Conservation (phyloP, 331 rosid genomes). For the Rhamnella rubrinervis region DNA sequence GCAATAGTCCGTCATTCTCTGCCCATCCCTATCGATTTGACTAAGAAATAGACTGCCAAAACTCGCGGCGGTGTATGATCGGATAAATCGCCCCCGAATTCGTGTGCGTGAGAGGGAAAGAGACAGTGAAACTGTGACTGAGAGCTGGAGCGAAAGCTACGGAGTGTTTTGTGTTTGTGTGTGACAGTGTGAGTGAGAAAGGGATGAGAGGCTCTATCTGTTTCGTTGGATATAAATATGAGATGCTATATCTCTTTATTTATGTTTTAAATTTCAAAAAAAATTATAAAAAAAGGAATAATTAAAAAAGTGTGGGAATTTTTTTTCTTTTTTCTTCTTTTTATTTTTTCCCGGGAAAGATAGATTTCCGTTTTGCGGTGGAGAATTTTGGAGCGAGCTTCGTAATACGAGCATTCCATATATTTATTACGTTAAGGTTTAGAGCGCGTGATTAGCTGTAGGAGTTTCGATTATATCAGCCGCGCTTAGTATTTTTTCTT, state of each 20-base stretch:
- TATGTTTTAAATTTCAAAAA: background rate
- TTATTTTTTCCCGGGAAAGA: background rate
- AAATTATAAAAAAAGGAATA: background rate
- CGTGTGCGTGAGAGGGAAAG: background rate
- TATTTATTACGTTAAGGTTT: conserved; percentile 10
- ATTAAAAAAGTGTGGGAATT: background rate
- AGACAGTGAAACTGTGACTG: conserved; percentile 10
- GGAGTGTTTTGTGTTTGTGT: conserved; percentile 12
- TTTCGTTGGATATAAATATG: conserved; percentile 63
- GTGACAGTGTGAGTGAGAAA: conserved; percentile 8
- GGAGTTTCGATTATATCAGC: background rate
- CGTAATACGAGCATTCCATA: background rate
- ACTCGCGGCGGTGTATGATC: conserved; percentile 36
- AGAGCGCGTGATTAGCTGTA: background rate
- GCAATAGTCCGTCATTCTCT: conserved; percentile 47
- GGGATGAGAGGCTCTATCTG: conserved; percentile 19
- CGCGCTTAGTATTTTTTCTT: background rate
- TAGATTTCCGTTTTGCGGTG: conserved; percentile 7
- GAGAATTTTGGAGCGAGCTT: conserved; percentile 2
- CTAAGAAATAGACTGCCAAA: conserved; percentile 22
- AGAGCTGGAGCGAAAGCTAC: conserved; percentile 8
- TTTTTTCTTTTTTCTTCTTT: background rate
- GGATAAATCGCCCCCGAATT: conserved; percentile 40
- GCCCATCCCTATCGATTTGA: conserved; percentile 33
- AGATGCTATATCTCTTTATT: conserved; percentile 19